These are phyloP conservation scores for Cryphonectria naterciae DNA, from an alignment of 2,329 filamentous ascomycete species.

Conservation along the genomic window DNA sequence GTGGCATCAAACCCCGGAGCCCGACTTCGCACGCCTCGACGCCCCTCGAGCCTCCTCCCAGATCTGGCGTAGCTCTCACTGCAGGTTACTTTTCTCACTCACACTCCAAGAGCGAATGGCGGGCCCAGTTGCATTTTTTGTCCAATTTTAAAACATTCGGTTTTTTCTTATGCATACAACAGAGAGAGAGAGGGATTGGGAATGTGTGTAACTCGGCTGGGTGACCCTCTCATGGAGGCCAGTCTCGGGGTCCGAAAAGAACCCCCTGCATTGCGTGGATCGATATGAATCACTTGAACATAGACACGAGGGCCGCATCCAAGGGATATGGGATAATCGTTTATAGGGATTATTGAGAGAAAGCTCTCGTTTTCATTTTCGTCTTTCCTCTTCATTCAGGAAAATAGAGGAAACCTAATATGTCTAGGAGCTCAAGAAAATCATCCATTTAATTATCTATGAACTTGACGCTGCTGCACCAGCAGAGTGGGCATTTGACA, in stretches of 20 bases:
- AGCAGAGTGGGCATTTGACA: neutral
- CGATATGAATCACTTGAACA: neutral
- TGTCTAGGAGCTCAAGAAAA: neutral
- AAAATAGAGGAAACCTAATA: neutral
- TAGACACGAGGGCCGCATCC: neutral
- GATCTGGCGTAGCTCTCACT: constrained; percentile 13
- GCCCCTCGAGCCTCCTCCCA: constrained; percentile 8
- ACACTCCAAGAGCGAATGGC: neutral
- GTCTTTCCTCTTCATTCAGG: no score
- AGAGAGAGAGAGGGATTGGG: neutral
- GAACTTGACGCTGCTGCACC: neutral
- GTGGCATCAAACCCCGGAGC: neutral
- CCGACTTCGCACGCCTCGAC: constrained; percentile 3
- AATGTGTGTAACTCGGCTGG: neutral
- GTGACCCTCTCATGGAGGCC: neutral
- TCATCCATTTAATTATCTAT: neutral
- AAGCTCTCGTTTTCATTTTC: neutral
- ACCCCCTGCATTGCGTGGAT: neutral
- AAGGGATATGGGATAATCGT: neutral
- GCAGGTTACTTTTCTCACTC: neutral
- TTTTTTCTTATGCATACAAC: neutral
- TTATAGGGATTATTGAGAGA: neutral
- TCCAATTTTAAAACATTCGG: no score
- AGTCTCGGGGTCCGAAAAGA: constrained; percentile 17
- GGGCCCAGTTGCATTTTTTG: neutral